Evolutionary conservation across 1,139 yeast genomes (phyloP), one percentile per base, ranked within the genome.

Genomic region (Scheffersomyces segobiensis): DNA sequence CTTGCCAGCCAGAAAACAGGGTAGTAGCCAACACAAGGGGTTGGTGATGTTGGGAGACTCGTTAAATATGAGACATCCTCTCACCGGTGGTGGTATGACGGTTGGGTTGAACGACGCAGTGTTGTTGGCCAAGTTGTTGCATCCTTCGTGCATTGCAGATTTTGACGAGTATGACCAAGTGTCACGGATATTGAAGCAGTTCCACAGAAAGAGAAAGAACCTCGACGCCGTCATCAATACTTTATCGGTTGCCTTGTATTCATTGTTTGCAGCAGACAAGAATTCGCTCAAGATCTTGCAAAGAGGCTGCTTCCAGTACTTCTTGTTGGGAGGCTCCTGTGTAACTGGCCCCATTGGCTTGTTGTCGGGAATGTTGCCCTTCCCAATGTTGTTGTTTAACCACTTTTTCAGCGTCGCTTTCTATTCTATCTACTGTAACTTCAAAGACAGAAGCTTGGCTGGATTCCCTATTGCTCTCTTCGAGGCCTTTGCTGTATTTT

Each of bases 81-180:
- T 95, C 62, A 95, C 99, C 1, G 99, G 99, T 53, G 99, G 99
- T 60, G 99, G 99, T 60, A 95, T 95, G 99, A 93, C 98, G 12
- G 99, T 95, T 52, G 98, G 98, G 0, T 80, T 96, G 61, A 90
- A 87, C 70, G 99, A 95, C 71, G 95, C 93, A 5, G 92, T 82
- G 19, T 72, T 89, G 60, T 77, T 90, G 65, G 83, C 90, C 26
- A 82, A 81, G 62, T 74, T 88, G 49, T 76, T 92, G 54, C 84
- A 87, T 42, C 86, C 89, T 53, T 71, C 80, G 55, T 65, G 78
- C 55, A 87, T 89, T 18, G 81, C 84, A 20, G 88, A 86, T 60
- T 81, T 95, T 53, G 72, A 71, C 32, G 89, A 92, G 70, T 81
- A 87, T 64, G 81, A 75, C 19, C 67, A 74, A 8, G 84, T 93